Conservation (phyloP, 2,329 filamentous ascomycete genomes). For the Diaporthe nobilis region DNA sequence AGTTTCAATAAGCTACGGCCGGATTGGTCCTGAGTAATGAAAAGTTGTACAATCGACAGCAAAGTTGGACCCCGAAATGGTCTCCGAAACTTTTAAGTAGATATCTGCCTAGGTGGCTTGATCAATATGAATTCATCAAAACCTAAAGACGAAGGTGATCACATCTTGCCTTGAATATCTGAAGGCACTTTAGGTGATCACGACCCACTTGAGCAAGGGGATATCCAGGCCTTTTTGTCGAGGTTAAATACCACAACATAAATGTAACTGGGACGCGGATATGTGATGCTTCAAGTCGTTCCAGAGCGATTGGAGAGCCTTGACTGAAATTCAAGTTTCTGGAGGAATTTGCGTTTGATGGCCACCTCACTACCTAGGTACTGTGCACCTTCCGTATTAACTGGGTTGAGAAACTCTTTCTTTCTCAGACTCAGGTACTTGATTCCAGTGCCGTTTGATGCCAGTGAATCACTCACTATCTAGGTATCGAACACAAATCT, state of each 20-base stretch:
- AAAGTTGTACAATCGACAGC: background rate
- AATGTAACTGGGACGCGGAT: background rate
- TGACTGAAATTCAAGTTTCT: background rate
- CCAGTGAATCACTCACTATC: background rate
- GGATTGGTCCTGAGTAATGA: background rate
- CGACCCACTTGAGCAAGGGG: no score
- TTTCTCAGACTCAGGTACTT: background rate
- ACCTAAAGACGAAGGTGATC: background rate
- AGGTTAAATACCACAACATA: background rate
- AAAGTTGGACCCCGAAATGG: background rate
- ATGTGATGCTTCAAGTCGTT: background rate
- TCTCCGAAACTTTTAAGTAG: background rate
- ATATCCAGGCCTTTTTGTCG: background rate
- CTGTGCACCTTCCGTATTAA: no score
- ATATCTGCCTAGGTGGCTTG: background rate
- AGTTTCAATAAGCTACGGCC: background rate
- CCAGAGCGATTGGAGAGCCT: background rate
- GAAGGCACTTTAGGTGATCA: background rate
- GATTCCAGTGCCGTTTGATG: background rate
- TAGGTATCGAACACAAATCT: background rate
- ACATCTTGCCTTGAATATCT: background rate
- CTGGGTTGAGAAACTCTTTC: no score
- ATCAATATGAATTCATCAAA: background rate
- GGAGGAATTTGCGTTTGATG: background rate
- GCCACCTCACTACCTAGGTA: background rate